These are phyloP conservation scores for Hypsizygus ulmarius DNA, from an alignment of 1,284 basidiomycete species.

Conservation along the genomic window DNA sequence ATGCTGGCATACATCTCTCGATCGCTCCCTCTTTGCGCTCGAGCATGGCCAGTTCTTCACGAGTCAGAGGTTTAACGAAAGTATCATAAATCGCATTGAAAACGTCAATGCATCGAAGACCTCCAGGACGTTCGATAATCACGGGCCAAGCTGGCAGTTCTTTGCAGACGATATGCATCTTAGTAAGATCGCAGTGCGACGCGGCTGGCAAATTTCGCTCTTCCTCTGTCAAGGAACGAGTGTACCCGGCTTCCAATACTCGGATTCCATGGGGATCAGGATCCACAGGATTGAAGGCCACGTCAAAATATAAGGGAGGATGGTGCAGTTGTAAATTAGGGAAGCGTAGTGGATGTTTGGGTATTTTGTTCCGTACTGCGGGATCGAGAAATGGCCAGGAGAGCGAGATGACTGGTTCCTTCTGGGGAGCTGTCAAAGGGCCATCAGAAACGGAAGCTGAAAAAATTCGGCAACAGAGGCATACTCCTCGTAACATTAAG, in stretches of 20 bases:
- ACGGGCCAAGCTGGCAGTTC: conserved; percentile 37
- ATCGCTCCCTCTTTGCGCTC: conserved; percentile 31
- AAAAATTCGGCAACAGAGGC: too few species aligned
- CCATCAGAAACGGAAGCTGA: too few species aligned
- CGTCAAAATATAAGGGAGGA: conserved; percentile 33
- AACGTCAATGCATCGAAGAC: conserved; percentile 51
- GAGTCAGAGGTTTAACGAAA: conserved; percentile 43
- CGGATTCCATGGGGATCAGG: conserved; percentile 21
- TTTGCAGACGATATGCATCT: conserved; percentile 26
- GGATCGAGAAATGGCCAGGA: conserved; percentile 34
- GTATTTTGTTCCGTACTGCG: conserved; percentile 1
- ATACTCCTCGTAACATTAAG: too few species aligned
- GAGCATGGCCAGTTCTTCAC: conserved; percentile 35
- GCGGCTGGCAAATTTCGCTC: conserved; percentile 22
- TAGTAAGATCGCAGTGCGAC: conserved; percentile 24
- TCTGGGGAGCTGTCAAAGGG: conserved; percentile 21
- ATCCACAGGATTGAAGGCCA: conserved; percentile 31
- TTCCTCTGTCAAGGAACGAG: conserved; percentile 20
- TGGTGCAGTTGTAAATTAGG: conserved; percentile 16
- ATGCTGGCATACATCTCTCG: conserved; percentile 36
- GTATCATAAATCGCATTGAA: conserved; percentile 51
- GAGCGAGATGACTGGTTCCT: conserved; percentile 26
- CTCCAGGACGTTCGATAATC: conserved; percentile 36
- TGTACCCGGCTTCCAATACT: conserved; percentile 16
- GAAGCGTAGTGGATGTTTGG: not conserved